These are phyloP conservation scores for Luzula sylvatica DNA, from an alignment of 176 grass and related monocot genomes.

Conservation along the genomic window DNA sequence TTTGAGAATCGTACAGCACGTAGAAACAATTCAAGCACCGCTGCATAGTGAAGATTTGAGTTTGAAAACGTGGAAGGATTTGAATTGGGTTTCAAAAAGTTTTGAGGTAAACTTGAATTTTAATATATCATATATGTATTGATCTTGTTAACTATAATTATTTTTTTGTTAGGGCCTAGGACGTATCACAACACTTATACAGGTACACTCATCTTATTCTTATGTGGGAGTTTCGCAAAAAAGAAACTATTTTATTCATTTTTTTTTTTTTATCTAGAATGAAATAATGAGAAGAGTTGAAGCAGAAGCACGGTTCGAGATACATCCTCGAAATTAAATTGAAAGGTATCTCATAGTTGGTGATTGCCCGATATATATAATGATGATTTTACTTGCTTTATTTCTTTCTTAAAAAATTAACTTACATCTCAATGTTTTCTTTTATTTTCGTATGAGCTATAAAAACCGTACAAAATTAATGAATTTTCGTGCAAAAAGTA, in stretches of 20 bases:
- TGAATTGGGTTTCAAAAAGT: conserved; percentile 46
- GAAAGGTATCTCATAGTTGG: too few relatives aligned
- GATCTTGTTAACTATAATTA: conserved; percentile 1
- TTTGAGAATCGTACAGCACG: conserved; percentile 81
- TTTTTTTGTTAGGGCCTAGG: conserved; percentile 49
- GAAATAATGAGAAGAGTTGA: conserved; percentile 16
- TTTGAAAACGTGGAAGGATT: conserved; percentile 44
- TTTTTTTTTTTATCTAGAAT: background rate
- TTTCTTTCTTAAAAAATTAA: too few relatives aligned
- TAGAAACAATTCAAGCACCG: conserved; percentile 58
- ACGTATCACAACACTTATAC: conserved; percentile 59
- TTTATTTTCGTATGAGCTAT: too few relatives aligned
- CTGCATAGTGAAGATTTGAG: conserved; percentile 33
- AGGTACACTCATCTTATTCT: conserved; percentile 31
- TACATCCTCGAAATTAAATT: background rate
- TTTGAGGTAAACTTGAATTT: conserved; percentile 40
- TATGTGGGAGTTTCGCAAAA: background rate
- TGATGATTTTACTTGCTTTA: too few relatives aligned
- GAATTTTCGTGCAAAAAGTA: too few relatives aligned
- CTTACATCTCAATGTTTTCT: too few relatives aligned
- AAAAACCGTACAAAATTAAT: too few relatives aligned
- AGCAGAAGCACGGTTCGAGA: background rate
- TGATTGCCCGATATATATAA: too few relatives aligned
- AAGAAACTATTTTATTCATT: background rate
- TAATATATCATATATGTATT: background rate